Evolutionary conservation across 2,329 filamentous ascomycete genomes (phyloP), one percentile per base, ranked within the genome.

Genomic region (Atkinsonella hypoxylon): DNA sequence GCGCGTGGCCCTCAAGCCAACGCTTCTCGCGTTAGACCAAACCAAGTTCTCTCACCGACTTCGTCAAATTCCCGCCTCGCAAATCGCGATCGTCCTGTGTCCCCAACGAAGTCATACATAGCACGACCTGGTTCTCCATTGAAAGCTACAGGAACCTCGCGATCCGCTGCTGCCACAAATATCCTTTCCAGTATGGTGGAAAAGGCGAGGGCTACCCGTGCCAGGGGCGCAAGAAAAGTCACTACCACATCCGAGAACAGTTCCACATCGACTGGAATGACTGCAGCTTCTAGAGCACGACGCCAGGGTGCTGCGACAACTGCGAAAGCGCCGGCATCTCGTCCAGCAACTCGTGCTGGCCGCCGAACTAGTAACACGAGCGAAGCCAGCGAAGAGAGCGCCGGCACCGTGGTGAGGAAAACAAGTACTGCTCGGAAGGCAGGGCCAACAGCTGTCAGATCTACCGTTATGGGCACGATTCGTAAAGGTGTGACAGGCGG

Each of bases 11-110:
- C 67, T 51, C 72, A 67, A 18, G 70, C 69, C 52, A 72, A 69
- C 26, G 55, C 65, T 54, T 59, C 68, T 57, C 53, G 54, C 45
- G 59, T 67, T 40, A 63, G 63, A 56, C 66, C 78, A 54, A 69
- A 75, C 47, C 75, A 85, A 64, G 77, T 94, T 38, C 74, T 95
- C 2, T 95, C 89, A 1, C 89, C 89, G 2, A 85, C 87, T 48
- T 90, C 87, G 0, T 83, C 85, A 52, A 95, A 95, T 62, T 85
- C 86, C 6, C 81, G 87, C 48, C 75, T 85, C 15, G 70, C 57
- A 52, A 64, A 65, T 18, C 77, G 80, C 46, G 70, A 65, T 56
- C 65, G 71, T 9, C 68, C 71, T 2, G 61, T 63, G 5, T 78
- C 79, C n/a, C 75, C 78, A 13, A 65, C 69, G 22, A 83, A 84